phyloP scores from a whole-genome alignment of 148 eudicot species.

The Fagopyrum homotropicum region DNA sequence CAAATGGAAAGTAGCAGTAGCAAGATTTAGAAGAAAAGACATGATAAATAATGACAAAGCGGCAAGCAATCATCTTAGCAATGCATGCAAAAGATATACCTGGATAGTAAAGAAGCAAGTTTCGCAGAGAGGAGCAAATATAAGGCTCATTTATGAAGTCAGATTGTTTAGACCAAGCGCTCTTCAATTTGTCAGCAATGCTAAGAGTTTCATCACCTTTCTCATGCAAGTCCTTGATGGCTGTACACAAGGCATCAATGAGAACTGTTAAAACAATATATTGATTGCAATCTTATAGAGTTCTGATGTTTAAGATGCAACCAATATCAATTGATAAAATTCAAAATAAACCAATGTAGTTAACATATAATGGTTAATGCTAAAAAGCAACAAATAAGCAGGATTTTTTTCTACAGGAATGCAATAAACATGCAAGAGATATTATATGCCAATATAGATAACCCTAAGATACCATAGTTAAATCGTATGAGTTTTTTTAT shows the following conservation, averaged over 20 bases:
- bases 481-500: neutral
- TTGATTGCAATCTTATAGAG: neutral
- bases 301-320: neutral
- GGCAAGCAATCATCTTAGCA: neutral
- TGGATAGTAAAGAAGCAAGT: slow-evolving; percentile 66
- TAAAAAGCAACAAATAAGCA: neutral
- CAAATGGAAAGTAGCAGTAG: neutral
- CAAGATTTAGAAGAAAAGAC: slow-evolving; percentile 6
- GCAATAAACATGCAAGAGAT: too few species aligned
- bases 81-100: slow-evolving; percentile 37
- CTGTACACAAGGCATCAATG: slow-evolving; percentile 34
- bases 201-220: slow-evolving; percentile 27
- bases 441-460: too few species aligned
- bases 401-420: neutral
- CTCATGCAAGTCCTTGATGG: slow-evolving; percentile 43
- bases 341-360: neutral
- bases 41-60: neutral
- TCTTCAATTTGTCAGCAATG: slow-evolving; percentile 28
- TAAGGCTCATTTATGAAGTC: slow-evolving; percentile 58
- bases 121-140: slow-evolving; percentile 42
- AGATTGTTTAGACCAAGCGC: slow-evolving; percentile 62
- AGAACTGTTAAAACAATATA: neutral
- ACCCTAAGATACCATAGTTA: too few species aligned
- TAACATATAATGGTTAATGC: neutral
- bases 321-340: neutral